Evolutionary conservation across 805 yeast genomes (phyloP).

Genomic region (Metschnikowia hibisci): DNA sequence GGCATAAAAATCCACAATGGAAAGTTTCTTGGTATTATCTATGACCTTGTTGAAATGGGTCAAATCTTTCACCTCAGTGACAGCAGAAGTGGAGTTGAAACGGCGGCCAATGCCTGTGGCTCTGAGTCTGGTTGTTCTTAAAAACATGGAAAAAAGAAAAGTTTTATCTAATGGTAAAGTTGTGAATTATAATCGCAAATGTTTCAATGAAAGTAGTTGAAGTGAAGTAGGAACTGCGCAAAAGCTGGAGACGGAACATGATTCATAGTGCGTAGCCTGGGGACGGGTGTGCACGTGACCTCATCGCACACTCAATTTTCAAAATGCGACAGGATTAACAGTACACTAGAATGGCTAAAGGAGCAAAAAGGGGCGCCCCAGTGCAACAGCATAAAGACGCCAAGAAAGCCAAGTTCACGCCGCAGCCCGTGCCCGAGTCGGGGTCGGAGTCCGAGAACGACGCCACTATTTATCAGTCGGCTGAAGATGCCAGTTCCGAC

Average conservation of each 20-base stretch:
- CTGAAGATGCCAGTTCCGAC: conserved; percentile 20
- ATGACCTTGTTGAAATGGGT: conserved; percentile 25
- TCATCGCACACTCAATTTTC: conserved; percentile 16
- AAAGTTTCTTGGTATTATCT: conserved; percentile 31
- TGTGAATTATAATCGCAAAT: too few relatives aligned
- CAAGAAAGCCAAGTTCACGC: conserved; percentile 22
- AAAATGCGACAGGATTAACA: background rate
- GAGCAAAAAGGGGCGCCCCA: conserved; percentile 29
- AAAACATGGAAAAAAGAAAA: conserved; percentile 2
- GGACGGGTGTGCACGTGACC: conserved; percentile 15
- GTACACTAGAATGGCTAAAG: conserved; percentile 20
- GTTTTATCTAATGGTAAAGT: too few relatives aligned
- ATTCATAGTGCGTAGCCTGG: background rate
- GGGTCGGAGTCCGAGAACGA: conserved; percentile 19
- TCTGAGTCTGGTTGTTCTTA: conserved; percentile 2
- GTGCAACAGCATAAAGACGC: conserved; percentile 14
- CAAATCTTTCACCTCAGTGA: conserved; percentile 28
- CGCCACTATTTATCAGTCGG: conserved; percentile 23
- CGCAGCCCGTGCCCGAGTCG: conserved; percentile 23
- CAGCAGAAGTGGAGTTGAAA: conserved; percentile 19
- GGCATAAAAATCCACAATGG: conserved; percentile 64
- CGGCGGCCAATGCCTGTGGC: conserved; percentile 3
- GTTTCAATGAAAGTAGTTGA: too few relatives aligned
- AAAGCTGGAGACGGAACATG: background rate
- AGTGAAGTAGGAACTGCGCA: background rate